Conservation (phyloP, 257 asterid genomes). For the Handroanthus guayacan region DNA sequence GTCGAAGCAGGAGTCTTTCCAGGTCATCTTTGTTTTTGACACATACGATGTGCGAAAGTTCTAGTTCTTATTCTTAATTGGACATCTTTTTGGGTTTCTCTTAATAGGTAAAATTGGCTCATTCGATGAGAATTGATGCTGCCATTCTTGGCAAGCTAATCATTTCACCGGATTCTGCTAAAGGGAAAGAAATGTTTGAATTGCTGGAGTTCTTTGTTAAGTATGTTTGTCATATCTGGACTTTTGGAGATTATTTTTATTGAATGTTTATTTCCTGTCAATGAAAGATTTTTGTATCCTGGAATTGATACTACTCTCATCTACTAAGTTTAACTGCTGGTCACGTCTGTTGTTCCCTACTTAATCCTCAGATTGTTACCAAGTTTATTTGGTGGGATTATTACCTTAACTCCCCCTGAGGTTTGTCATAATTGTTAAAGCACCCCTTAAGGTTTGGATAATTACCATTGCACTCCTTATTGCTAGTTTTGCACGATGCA, state of each 20-base stretch:
- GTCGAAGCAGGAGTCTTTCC: slow-evolving; percentile 77
- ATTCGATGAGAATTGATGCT: slow-evolving; percentile 25
- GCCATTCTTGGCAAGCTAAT: slow-evolving; percentile 14
- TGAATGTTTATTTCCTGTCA: not conserved
- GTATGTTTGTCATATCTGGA: not conserved
- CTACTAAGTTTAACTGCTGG: not conserved
- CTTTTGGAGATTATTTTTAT: slow-evolving; percentile 10
- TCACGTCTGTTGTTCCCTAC: not conserved
- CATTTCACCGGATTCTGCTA: slow-evolving; percentile 18
- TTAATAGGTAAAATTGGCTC: slow-evolving; percentile 45
- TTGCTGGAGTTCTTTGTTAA: slow-evolving; percentile 14
- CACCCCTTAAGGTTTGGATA: no score
- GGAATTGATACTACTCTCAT: slow-evolving; percentile 5
- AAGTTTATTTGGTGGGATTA: no score
- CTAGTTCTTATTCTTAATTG: not conserved
- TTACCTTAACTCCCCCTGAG: no score
- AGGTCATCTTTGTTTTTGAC: slow-evolving; percentile 49
- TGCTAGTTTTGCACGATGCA: no score
- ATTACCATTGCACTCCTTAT: no score
- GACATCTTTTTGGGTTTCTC: slow-evolving; percentile 6
- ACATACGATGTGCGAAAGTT: not conserved
- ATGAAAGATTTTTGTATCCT: not conserved
- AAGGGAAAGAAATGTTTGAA: slow-evolving; percentile 15
- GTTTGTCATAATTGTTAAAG: no score
- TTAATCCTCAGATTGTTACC: not conserved